Percentiles rank a stretch among this genome's conserved stretches.
Conservation (phyloP, 2,329 filamentous ascomycete species). For the Sporothrix sp. region DNA sequence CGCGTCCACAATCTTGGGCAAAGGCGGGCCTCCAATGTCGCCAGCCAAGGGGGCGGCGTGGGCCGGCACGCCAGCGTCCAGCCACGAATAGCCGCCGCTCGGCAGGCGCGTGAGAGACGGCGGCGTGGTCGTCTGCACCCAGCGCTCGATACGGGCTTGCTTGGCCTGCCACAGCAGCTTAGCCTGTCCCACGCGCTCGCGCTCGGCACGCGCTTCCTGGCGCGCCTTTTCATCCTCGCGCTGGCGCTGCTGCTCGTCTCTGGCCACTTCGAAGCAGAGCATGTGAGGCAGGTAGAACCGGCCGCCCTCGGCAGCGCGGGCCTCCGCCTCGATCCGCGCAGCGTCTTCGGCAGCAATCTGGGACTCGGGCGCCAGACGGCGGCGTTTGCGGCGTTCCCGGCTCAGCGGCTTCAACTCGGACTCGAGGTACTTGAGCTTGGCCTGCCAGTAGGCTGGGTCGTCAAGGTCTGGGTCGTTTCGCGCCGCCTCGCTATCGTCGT, state of each 20-base stretch:
- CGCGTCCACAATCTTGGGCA: neutral
- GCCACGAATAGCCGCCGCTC: neutral
- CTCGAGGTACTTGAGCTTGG: slow-evolving; percentile 12
- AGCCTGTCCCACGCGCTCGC: slow-evolving; percentile 10
- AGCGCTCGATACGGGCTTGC: slow-evolving; percentile 1
- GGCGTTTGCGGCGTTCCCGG: slow-evolving; percentile 8
- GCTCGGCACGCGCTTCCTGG: slow-evolving; percentile 1
- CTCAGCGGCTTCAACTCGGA: slow-evolving; percentile 11
- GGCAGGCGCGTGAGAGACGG: neutral
- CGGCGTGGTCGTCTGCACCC: neutral
- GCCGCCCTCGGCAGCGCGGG: neutral
- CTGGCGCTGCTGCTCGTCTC: neutral
- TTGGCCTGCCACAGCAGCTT: slow-evolving; percentile 13
- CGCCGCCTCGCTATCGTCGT: neutral
- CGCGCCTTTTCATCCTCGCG: neutral
- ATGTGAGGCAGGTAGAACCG: neutral
- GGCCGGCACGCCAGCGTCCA: neutral
- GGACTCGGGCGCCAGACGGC: slow-evolving; percentile 1
- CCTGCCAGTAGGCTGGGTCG: slow-evolving; percentile 11
- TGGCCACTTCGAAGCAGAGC: neutral
- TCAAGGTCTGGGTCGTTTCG: neutral
- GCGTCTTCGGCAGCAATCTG: slow-evolving; percentile 1
- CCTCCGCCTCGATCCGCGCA: neutral
- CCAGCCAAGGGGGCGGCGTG: neutral
- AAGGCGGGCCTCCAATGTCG: neutral